Base-by-base conservation (phyloP, 2,329 filamentous ascomycete species). In the Xylaria arbuscula region DNA sequence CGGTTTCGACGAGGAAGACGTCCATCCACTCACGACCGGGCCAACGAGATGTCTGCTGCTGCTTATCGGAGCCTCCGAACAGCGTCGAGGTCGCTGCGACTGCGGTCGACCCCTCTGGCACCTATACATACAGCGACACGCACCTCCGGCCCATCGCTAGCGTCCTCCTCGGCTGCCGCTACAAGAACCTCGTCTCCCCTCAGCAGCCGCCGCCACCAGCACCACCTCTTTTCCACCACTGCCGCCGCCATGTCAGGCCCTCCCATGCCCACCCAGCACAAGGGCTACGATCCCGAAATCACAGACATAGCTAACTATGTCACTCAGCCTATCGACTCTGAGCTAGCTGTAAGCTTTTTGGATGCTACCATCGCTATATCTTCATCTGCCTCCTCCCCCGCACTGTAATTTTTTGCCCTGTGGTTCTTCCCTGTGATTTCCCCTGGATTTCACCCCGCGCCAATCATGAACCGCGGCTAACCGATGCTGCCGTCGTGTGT, bases 301-400 rank as follows among this genome's bases (percentile, higher is more conserved):
- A 90, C 90, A 81, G 94, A 98, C 80, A 97, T 99, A 86, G 95
- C 95, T 71, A 89, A 87, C 83, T 99, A 98, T 83, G 92, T 98
- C 80, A 93, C 94, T 81, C 95, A 94, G 82, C 87, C 93, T 67
- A 92, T 98, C 78, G 87, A 95, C 76, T 98, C 95, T 36, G 93
- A 97, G 74, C 88, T 99, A 77, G 96, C 96, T 79, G 94, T 98
- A 86, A 83, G 93, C 84, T 34, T 58, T 17, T n/a, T 32, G 38
- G 3, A 28, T 28, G 28, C 28, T 28, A 28, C 28, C 28, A 2
- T 28, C 28, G 5, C 28, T 28, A 28, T 28, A 28, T 28, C 28
- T 28, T 28, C 28, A 28, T 28, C 28, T 28, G 28, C 28, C 28
- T 28, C 28, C 28, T 28, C 28, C 28, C 28, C 28, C 5, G 28